phyloP scores from a whole-genome alignment of 441 rosid species.

The Populus tomentosa region DNA sequence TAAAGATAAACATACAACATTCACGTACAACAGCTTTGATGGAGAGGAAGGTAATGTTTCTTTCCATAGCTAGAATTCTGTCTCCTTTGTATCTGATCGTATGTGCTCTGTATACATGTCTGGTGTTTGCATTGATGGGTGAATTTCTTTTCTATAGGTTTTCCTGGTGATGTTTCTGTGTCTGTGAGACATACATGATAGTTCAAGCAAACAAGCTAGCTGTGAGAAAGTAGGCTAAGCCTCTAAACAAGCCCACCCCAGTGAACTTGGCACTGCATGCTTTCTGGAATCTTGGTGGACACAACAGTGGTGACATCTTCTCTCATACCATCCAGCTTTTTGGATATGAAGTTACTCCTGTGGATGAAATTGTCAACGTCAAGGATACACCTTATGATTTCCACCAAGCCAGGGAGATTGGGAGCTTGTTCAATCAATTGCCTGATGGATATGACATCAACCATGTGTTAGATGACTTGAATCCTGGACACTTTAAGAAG shows the following conservation, averaged over 20 bases:
- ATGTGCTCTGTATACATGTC: background rate
- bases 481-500: conserved; percentile 36
- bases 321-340: conserved; percentile 52
- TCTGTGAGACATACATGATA: conserved; percentile 61
- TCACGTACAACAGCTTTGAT: conserved; percentile 53
- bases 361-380: conserved; percentile 36
- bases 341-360: conserved; percentile 54
- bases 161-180: conserved; percentile 50
- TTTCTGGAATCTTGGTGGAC: conserved; percentile 76
- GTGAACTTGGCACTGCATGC: conserved; percentile 72
- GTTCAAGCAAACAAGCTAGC: conserved; percentile 43
- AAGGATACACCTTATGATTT: conserved; percentile 60
- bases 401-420: conserved; percentile 39
- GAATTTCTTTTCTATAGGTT: conserved; percentile 29
- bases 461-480: conserved; percentile 38
- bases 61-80: no score
- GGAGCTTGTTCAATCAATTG: conserved; percentile 37
- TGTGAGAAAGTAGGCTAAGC: conserved; percentile 52
- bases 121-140: background rate
- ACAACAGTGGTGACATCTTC: conserved; percentile 53
- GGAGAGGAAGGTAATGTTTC: conserved; percentile 54
- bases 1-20: conserved; percentile 44
- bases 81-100: background rate
- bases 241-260: conserved; percentile 60
- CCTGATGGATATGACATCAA: conserved; percentile 71